Evolutionary conservation across 495 filamentous ascomycete genomes (phyloP).

Genomic region (Neurospora hispaniola): DNA sequence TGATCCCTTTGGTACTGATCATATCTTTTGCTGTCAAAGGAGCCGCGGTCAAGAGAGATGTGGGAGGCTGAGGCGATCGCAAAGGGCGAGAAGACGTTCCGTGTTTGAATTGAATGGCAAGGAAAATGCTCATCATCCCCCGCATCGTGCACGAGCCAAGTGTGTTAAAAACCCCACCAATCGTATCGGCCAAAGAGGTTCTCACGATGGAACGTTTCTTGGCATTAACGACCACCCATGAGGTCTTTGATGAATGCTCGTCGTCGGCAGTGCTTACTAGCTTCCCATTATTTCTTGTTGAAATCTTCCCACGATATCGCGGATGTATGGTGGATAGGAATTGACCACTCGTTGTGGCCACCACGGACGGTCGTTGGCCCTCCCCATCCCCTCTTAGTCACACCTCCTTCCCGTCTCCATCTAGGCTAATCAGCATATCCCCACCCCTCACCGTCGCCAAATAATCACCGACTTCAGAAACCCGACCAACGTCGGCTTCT

Average conservation of each 20-base stretch:
- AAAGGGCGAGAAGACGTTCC: background rate
- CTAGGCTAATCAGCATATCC: background rate
- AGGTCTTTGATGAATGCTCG: background rate
- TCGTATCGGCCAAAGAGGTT: background rate
- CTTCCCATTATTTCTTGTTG: too few relatives aligned
- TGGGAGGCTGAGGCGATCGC: background rate
- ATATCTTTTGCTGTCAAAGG: background rate
- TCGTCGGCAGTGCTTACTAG: too few relatives aligned
- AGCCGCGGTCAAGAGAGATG: background rate
- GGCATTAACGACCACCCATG: background rate
- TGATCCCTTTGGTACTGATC: background rate
- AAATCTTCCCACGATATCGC: too few relatives aligned
- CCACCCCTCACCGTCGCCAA: constrained; percentile 8
- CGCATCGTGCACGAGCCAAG: background rate
- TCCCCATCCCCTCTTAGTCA: background rate
- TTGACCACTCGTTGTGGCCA: too few relatives aligned
- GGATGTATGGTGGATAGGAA: too few relatives aligned
- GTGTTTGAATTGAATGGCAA: background rate
- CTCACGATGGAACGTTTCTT: too few relatives aligned
- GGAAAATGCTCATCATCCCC: background rate
- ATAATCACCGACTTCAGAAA: constrained; percentile 15
- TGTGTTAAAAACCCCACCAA: background rate
- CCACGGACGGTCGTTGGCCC: too few relatives aligned
- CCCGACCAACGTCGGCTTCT: constrained; percentile 41
- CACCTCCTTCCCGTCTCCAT: background rate